Percentiles rank a stretch among this genome's conserved stretches.
These are phyloP conservation scores for Solanum dulcamara DNA, from an alignment of 257 asterid genomes.

Conservation along the genomic window DNA sequence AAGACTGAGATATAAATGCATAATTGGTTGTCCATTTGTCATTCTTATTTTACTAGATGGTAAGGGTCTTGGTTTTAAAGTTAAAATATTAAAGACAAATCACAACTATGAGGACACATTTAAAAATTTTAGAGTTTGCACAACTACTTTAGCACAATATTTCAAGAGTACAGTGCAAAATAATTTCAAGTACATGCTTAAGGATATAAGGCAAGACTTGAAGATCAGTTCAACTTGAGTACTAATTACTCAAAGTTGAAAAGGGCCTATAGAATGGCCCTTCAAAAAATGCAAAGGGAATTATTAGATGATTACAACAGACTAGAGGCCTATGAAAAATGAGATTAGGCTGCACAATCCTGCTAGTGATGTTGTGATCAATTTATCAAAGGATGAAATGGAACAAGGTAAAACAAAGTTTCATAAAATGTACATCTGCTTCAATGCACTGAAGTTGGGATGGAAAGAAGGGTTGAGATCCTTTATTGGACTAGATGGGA, in stretches of 20 bases:
- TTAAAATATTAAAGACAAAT: no score
- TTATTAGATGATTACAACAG: background rate
- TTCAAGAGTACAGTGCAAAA: background rate
- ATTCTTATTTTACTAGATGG: background rate
- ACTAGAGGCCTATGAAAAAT: background rate
- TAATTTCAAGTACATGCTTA: background rate
- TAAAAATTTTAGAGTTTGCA: background rate
- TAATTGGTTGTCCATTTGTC: background rate
- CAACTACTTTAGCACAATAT: background rate
- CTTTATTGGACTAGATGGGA: no score
- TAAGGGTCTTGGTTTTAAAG: background rate
- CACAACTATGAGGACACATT: background rate
- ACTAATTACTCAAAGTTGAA: no score
- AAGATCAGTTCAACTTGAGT: background rate
- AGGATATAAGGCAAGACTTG: background rate
- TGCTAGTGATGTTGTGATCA: background rate
- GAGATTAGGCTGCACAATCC: background rate
- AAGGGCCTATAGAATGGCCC: no score
- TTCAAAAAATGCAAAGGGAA: background rate
- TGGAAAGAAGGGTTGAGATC: no score
- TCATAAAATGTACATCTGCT: no score
- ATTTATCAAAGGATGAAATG: background rate
- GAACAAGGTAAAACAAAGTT: no score
- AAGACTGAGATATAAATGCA: background rate
- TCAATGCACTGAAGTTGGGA: no score